Conservation (phyloP, 2,329 filamentous ascomycete genomes). For the Penicillium rolfsii region DNA sequence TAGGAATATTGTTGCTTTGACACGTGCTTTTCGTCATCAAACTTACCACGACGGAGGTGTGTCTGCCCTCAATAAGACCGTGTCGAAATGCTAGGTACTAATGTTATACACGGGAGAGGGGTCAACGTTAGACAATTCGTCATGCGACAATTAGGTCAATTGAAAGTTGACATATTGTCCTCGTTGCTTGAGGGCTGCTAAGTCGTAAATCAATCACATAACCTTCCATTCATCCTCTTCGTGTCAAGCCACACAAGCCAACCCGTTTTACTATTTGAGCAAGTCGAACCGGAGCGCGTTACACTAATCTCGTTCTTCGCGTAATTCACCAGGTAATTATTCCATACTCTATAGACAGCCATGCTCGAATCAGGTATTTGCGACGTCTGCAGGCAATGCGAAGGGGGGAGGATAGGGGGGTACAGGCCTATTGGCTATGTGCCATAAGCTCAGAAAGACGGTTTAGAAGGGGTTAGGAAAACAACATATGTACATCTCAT, state of each 20-base stretch:
- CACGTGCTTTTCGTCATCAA: background rate
- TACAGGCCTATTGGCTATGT: conserved; percentile 13
- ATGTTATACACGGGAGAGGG: background rate
- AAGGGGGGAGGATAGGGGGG: conserved; percentile 9
- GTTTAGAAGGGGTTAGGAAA: conserved; percentile 14
- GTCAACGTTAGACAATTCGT: background rate
- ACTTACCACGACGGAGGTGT: background rate
- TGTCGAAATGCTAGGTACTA: background rate
- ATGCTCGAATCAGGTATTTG: conserved; percentile 35
- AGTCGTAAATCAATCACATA: background rate
- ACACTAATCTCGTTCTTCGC: conserved; percentile 33
- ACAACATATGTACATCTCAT: conserved; percentile 41
- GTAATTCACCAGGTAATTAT: conserved; percentile 34
- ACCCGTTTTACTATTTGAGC: background rate
- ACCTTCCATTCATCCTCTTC: background rate
- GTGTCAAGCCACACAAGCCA: background rate
- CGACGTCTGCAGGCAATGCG: conserved; percentile 28
- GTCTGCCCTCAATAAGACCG: background rate
- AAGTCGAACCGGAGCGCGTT: conserved; percentile 18
- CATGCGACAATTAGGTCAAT: background rate
- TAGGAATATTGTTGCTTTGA: background rate
- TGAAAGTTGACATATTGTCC: background rate
- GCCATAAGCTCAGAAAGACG: conserved; percentile 17
- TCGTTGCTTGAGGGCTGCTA: background rate
- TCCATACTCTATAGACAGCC: conserved; percentile 38